phyloP scores from a whole-genome alignment of 2,329 filamentous ascomycete species.

The Xylariaceae sp. region DNA sequence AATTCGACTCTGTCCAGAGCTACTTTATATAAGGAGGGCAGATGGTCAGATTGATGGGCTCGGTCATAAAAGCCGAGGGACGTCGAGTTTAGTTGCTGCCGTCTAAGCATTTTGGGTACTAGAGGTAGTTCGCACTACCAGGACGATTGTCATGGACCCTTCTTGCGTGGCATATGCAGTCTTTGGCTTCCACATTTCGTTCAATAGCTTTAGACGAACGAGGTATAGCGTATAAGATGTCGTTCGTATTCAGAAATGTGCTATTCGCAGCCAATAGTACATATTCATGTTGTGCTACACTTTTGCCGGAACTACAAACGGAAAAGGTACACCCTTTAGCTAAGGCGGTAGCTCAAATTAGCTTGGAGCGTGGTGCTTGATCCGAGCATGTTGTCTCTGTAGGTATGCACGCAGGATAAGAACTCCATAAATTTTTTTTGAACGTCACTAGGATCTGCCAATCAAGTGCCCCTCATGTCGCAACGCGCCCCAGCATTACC shows the following conservation, averaged over 20 bases:
- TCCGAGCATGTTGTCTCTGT: slow-evolving; percentile 19
- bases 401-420: too few species aligned
- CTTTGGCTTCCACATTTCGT: background rate
- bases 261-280: slow-evolving; percentile 16
- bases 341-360: too few species aligned
- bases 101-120: background rate
- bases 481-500: background rate
- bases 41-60: background rate
- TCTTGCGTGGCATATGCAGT: too few species aligned
- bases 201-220: background rate
- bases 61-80: too few species aligned
- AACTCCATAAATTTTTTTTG: too few species aligned
- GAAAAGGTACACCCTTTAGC: slow-evolving; percentile 1
- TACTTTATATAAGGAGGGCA: too few species aligned
- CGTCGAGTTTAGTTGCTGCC: background rate
- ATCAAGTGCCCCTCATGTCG: background rate
- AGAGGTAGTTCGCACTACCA: too few species aligned
- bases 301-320: slow-evolving; percentile 1
- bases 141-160: too few species aligned
- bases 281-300: slow-evolving; percentile 24
- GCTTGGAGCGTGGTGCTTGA: slow-evolving; percentile 12
- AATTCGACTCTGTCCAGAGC: background rate
- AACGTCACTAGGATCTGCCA: background rate
- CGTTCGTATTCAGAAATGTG: slow-evolving; percentile 26
- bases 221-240: slow-evolving; percentile 12